A percentile compares a stretch with the other conserved stretches of the same genome.
Conservation (phyloP, 306 rosid genomes). For the Crotalaria pallida region DNA sequence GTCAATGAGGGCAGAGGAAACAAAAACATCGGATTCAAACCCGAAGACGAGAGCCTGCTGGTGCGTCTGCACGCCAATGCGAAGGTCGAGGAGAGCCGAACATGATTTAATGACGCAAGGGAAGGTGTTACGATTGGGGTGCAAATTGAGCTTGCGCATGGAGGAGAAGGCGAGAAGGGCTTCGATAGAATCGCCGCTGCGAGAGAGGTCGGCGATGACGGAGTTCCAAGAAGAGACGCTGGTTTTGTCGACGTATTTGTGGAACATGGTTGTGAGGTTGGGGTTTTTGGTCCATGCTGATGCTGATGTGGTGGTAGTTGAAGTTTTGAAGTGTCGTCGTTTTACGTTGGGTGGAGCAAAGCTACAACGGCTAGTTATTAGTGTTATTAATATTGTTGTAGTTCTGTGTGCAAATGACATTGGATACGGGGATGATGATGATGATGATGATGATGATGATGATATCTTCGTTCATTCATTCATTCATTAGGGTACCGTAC, state of each 20-base stretch:
- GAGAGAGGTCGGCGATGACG: constrained; percentile 70
- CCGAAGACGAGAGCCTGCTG: constrained; percentile 75
- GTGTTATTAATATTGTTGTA: too few species aligned
- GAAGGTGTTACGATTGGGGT: constrained; percentile 61
- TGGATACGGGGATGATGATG: neutral
- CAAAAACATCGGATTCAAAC: constrained; percentile 52
- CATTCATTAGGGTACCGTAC: neutral
- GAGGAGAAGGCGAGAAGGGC: constrained; percentile 74
- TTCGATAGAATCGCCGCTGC: constrained; percentile 64
- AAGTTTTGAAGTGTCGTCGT: neutral
- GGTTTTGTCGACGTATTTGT: constrained; percentile 63
- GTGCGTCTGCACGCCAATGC: constrained; percentile 62
- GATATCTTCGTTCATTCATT: neutral
- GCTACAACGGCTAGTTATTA: neutral
- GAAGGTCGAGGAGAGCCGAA: constrained; percentile 61
- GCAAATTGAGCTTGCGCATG: constrained; percentile 71
- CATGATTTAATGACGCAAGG: constrained; percentile 86
- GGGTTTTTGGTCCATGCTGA: constrained; percentile 21
- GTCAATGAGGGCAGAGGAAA: constrained; percentile 68
- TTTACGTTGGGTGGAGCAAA: neutral
- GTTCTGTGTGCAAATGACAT: neutral
- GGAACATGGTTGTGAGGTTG: constrained; percentile 59
- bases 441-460: too few species aligned
- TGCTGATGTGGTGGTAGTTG: neutral
- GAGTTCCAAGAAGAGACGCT: constrained; percentile 70